Base-by-base conservation (phyloP, 176 grass and related monocot species). In the Triticum urartu region DNA sequence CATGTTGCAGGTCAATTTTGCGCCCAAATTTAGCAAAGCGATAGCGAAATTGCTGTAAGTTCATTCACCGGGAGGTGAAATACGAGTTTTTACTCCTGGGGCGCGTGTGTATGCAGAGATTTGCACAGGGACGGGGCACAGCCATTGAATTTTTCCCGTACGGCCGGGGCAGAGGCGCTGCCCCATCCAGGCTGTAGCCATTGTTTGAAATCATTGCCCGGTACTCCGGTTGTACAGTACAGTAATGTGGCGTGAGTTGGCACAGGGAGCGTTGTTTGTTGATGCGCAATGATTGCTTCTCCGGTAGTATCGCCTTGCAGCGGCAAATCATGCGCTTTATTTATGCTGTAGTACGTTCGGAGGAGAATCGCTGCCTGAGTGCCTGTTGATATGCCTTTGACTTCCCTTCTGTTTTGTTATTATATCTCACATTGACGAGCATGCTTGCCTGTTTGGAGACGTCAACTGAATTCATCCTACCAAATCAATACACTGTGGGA, bases 1-100 rank as follows among this genome's bases (percentile, higher is more conserved):
- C 47, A 42, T 62, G 81, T 7, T 78, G 50, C 77, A 84, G 60
- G 67, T 78, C 85, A 86, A 78, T 93, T 93, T 93, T 95, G 90
- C 73, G 64, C 45, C 64, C 12, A 15, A 40, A 61, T 65, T 77
- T 83, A 74, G 45, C 39, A 5, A 54, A 54, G 24, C 26, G 22
- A 43, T 39, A 65, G 72, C 77, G 42, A 7, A 86, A 32, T 5
- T 67, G 35, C 45, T 74, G 90, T 87, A 68, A 89, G 86, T 20
- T 60, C 65, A 15, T 17, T 3, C 56, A 59, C 7, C 24, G 5
- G 38, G n/a, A 30, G 34, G 18, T 74, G 78, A 86, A 45, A 61
- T 35, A 43, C 76, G 32, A 70, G 54, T 70, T 25, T 64, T 25
- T 64, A 20, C 25, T 12, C 2, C 17, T 86, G 3, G 36, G 66